Base-by-base conservation (phyloP, 2,329 filamentous ascomycete genomes). In the Scleromitrula shiraiana region DNA sequence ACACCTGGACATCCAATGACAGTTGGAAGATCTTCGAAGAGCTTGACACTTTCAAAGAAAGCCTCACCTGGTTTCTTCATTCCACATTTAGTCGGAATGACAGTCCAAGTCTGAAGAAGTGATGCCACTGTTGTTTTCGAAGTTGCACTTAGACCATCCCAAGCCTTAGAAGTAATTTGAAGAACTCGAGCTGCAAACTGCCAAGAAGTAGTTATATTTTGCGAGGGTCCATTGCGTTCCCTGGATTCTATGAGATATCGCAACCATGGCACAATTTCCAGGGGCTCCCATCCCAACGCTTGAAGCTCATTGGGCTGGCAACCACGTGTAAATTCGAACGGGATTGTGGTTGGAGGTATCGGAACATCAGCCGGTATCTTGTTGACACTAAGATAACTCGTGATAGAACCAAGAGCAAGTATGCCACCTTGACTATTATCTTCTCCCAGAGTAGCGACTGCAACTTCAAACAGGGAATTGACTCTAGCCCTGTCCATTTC, bases 11-110 rank as follows among this genome's bases (percentile, higher is more conserved):
- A 80, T 10, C 79, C 80, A 54, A 83, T 78, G 2, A 97, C 81
- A 10, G 84, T 82, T 0, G 93, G 90, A 14, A 98, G 72, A 63
- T 98, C 93, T 53, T 96, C 89, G 61, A 98, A 98, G 0, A 98
- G 72, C 64, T 88, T 93, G 30, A 98, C 93, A n/a, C 80, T 85
- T 2, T 87, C 81, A 61, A 98, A 96, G 65, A 96, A 98, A 0
- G 93, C 83, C 55, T 97, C 89, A 3, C 72, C 69, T 4, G 93
- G 93, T 56, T 78, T 85, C 58, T 74, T 84, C 90, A 98, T 94
- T 7, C 93, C 93, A 55, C 83, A 68, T 63, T 88, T 96, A 0
- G 93, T 97, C 0, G 93, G 93, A 62, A 98, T 87, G 23, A 95
- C 77, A 0, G 88, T 77, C 41, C 84, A 74, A 2, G 75, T 70